phyloP scores from a whole-genome alignment of 2,329 filamentous ascomycete species.

The Raffaelea arxii region DNA sequence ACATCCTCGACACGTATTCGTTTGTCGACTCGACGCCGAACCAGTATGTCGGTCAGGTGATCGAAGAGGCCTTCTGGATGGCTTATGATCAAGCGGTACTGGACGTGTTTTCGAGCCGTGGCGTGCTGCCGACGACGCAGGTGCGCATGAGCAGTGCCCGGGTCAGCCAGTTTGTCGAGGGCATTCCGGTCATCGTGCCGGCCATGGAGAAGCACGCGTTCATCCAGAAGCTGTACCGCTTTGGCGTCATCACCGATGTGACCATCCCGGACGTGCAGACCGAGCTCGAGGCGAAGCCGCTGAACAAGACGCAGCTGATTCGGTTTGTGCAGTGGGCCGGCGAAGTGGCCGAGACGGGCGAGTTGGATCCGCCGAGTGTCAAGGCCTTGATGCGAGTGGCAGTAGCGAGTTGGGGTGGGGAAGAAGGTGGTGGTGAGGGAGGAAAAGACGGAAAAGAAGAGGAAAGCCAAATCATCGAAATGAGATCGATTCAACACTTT shows the following conservation, averaged over 20 bases:
- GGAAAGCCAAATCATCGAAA: conserved; percentile 55
- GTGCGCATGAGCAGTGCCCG: conserved; percentile 67
- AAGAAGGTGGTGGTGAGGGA: conserved; percentile 39
- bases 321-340: conserved; percentile 81
- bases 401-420: conserved; percentile 56
- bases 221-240: conserved; percentile 69
- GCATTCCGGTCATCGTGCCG: conserved; percentile 77
- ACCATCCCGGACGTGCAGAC: conserved; percentile 77
- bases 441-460: neutral
- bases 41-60: conserved; percentile 68
- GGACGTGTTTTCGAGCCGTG: conserved; percentile 79
- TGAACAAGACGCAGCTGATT: conserved; percentile 66
- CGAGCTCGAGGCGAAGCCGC: conserved; percentile 72
- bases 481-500: conserved; percentile 67
- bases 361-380: conserved; percentile 61
- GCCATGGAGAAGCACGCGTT: conserved; percentile 66
- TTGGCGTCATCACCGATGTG: conserved; percentile 78
- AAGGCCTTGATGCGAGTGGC: conserved; percentile 68
- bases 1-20: conserved; percentile 78
- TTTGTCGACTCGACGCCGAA: conserved; percentile 88
- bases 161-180: conserved; percentile 65
- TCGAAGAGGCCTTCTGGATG: conserved; percentile 95
- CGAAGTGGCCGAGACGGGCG: conserved; percentile 58
- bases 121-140: conserved; percentile 73
- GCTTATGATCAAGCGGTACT: conserved; percentile 74